Evolutionary conservation across 2,329 filamentous ascomycete species (phyloP).

Genomic region (Apiospora saccharicola): DNA sequence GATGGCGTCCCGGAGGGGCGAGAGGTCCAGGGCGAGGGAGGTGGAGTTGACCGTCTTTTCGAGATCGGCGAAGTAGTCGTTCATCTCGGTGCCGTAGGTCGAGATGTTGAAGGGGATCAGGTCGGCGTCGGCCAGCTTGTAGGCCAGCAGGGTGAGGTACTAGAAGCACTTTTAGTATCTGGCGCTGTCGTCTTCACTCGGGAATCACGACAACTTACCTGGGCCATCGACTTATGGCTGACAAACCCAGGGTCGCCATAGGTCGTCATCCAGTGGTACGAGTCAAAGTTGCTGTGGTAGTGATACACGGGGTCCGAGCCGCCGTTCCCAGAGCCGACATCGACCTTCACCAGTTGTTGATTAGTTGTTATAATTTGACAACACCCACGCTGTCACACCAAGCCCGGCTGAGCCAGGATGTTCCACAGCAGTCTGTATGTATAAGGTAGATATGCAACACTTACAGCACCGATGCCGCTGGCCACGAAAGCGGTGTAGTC

Average conservation of each 20-base stretch:
- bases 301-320: constrained; percentile 67
- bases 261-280: constrained; percentile 82
- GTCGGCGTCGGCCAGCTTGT: constrained; percentile 48
- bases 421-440: constrained; percentile 31
- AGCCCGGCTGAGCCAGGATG: constrained; percentile 39
- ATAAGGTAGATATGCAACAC: constrained; percentile 34
- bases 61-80: constrained; percentile 48
- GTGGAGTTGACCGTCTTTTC: constrained; percentile 42
- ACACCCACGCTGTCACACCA: not conserved
- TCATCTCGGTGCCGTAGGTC: constrained; percentile 50
- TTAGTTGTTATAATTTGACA: not conserved
- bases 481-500: constrained; percentile 75
- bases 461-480: constrained; percentile 50
- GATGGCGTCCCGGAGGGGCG: constrained; percentile 48
- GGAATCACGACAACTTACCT: constrained; percentile 44
- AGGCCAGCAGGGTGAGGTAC: constrained; percentile 49
- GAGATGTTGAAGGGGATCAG: constrained; percentile 49
- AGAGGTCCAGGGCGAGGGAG: constrained; percentile 46
- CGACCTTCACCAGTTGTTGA: constrained; percentile 50
- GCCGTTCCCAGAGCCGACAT: constrained; percentile 60
- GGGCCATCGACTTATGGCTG: constrained; percentile 66
- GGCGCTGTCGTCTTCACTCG: not conserved
- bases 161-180: constrained; percentile 30
- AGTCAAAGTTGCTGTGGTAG: constrained; percentile 88
- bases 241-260: constrained; percentile 73